Evolutionary conservation across 345 rosid species (phyloP), one percentile per base, ranked within the genome.

Genomic region (Hibiscus mutabilis): DNA sequence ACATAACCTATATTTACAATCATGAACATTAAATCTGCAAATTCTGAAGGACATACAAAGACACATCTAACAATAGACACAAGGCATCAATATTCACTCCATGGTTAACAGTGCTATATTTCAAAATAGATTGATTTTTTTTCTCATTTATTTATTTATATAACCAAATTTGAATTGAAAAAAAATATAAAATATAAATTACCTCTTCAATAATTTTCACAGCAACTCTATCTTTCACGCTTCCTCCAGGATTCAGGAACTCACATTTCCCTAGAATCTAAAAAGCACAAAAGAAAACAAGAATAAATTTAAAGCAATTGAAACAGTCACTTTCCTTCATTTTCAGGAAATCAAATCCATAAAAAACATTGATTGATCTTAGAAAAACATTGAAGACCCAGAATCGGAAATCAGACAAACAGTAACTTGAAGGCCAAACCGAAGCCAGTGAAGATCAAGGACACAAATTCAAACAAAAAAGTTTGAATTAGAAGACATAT

Each of bases 181-280:
- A 19, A 21, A 37, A 37, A 58, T 31, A 63, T 37, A 58, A 33
- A 29, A 70, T 31, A 68, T 31, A 61, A 42, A 35, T 73, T 83
- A 90, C 97, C 97, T 92, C 98, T 82, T 92, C 84, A 73, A 92
- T 89, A 65, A 95, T 92, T 77, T 87, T 89, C 49, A 87, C 86
- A 33, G 94, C 98, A 75, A 92, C 97, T 79, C 97, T 85, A 71
- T 92, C 97, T 78, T 92, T 95, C 31, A 92, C 99, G 47, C 99
- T 95, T 61, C 98, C 99, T 59, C 99, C 99, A 6, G 99, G 99
- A 83, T 92, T 92, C 74, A 95, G 76, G 83, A 95, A 95, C 79
- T 95, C 99, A 63, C 98, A 92, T 71, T 95, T 90, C 2, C 92
- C 99, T 29, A 90, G 88, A 82, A 95, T 95, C 99, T 95, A 31